Base-by-base conservation (phyloP, 2,329 filamentous ascomycete genomes). In the Colletotrichum sp. region DNA sequence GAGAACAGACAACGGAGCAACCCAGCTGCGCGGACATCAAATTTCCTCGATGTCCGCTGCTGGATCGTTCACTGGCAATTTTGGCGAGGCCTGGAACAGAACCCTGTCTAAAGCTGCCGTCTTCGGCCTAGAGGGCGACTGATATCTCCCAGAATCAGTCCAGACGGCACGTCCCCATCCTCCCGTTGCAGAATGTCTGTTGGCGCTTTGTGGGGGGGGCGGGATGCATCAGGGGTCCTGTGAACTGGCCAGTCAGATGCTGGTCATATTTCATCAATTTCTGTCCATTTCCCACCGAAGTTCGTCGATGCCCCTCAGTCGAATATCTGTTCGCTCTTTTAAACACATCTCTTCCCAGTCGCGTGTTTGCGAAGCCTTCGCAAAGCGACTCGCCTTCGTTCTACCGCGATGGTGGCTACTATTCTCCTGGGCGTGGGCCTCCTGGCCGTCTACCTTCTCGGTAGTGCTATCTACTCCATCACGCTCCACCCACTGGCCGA, bases 401-500 rank as follows among this genome's bases (percentile, higher is more conserved):
- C 5, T 24, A 34, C 15, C 32, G 10, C 16, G 30, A 69, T 71
- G 72, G 18, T 57, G 39, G 39, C 36, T 16, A 52, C 44, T 18
- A 32, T 74, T 32, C 57, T 71, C 15, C 4, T 39, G 4, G 34
- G 34, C 24, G 67, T 60, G 15, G 72, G 59, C 15, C 34, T 77
- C 15, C 26, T 72, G 30, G 34, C 57, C 18, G 6, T 65, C 10
- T 79, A 75, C 4, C n/a, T 76, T 5, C 21, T 74, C 3, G 71
- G 60, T n/a, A 77, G 71, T 62, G 59, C 62, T 21, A 72, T 81
- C 9, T 81, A 82, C 59, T 72, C 49, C 6, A 21, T 82, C 3
- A 80, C 76, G 7, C 69, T 81, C 3, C 79, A 82, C 36, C 81
- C 81, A 4, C 77, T 82, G 18, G 77, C 78, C 16, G 62, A 57